These are phyloP conservation scores for Annulohypoxylon truncatum DNA, from an alignment of 2,329 filamentous ascomycete species.

Conservation along the genomic window DNA sequence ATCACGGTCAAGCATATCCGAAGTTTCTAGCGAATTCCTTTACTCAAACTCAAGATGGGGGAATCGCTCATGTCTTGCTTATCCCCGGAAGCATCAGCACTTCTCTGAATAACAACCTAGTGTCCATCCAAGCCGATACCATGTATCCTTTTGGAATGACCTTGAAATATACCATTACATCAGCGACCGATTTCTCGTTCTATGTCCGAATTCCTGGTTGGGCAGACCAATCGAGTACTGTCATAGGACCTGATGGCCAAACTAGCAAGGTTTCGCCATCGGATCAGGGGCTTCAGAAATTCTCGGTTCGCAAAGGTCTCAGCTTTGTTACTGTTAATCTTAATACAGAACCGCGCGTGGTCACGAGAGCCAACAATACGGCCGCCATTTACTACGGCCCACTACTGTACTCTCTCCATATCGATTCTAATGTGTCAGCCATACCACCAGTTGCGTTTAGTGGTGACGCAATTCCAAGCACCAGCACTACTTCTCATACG, in stretches of 20 bases:
- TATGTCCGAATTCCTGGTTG: slow-evolving; percentile 51
- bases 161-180: slow-evolving; percentile 48
- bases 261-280: slow-evolving; percentile 35
- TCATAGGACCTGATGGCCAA: slow-evolving; percentile 24
- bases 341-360: slow-evolving; percentile 45
- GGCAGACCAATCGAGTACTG: slow-evolving; percentile 44
- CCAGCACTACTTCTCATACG: slow-evolving; percentile 44
- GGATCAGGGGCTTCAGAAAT: slow-evolving; percentile 43
- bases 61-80: slow-evolving; percentile 64
- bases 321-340: slow-evolving; percentile 44
- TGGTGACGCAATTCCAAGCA: slow-evolving; percentile 24
- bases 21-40: slow-evolving; percentile 65
- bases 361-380: slow-evolving; percentile 48
- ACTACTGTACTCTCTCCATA: slow-evolving; percentile 49
- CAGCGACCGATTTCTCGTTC: slow-evolving; percentile 47
- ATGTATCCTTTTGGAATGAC: slow-evolving; percentile 57
- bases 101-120: slow-evolving; percentile 52
- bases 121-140: slow-evolving; percentile 59
- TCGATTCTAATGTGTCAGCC: slow-evolving; percentile 44
- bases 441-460: slow-evolving; percentile 34
- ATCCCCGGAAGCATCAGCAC: slow-evolving; percentile 58
- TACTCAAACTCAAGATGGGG: slow-evolving; percentile 56
- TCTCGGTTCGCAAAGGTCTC: slow-evolving; percentile 41
- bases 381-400: slow-evolving; percentile 50
- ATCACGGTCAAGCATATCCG: slow-evolving; percentile 66